Evolutionary conservation across 257 asterid species (phyloP).

Genomic region (Gentiana straminea): DNA sequence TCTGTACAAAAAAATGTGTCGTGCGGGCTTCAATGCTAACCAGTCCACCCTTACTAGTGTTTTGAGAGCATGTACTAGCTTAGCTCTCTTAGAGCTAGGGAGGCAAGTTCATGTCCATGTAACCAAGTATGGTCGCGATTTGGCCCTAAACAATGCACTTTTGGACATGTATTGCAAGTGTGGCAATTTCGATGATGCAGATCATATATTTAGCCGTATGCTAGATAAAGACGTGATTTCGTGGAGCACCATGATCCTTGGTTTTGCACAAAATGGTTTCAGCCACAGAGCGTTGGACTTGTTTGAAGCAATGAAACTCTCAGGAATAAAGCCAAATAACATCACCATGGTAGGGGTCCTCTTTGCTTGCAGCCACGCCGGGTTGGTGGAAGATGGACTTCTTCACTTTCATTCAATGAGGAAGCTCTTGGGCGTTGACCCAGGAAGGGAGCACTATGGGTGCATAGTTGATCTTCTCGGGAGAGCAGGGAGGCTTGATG

Average conservation of each 20-base stretch:
- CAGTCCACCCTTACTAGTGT: slow-evolving; percentile 72
- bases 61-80: slow-evolving; percentile 76
- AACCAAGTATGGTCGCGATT: slow-evolving; percentile 58
- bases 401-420: slow-evolving; percentile 60
- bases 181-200: slow-evolving; percentile 67
- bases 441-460: slow-evolving; percentile 79
- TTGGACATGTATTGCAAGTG: slow-evolving; percentile 91
- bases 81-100: slow-evolving; percentile 74
- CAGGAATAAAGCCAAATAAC: slow-evolving; percentile 51
- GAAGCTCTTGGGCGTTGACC: slow-evolving; percentile 53
- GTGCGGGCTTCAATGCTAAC: slow-evolving; percentile 48
- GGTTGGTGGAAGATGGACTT: slow-evolving; percentile 58
- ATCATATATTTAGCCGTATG: slow-evolving; percentile 49
- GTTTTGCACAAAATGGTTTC: slow-evolving; percentile 89
- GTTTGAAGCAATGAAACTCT: slow-evolving; percentile 51
- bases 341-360: slow-evolving; percentile 71
- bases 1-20: slow-evolving; percentile 66
- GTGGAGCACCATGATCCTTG: slow-evolving; percentile 94
- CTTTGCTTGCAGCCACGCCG: slow-evolving; percentile 93
- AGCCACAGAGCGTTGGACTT: slow-evolving; percentile 58
- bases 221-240: slow-evolving; percentile 66
- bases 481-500: slow-evolving; percentile 76
- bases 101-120: slow-evolving; percentile 79
- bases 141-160: slow-evolving; percentile 77
- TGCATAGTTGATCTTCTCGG: slow-evolving; percentile 95